Conservation (phyloP, 2,329 filamentous ascomycete species). For the Chaetoscypha palmicola region DNA sequence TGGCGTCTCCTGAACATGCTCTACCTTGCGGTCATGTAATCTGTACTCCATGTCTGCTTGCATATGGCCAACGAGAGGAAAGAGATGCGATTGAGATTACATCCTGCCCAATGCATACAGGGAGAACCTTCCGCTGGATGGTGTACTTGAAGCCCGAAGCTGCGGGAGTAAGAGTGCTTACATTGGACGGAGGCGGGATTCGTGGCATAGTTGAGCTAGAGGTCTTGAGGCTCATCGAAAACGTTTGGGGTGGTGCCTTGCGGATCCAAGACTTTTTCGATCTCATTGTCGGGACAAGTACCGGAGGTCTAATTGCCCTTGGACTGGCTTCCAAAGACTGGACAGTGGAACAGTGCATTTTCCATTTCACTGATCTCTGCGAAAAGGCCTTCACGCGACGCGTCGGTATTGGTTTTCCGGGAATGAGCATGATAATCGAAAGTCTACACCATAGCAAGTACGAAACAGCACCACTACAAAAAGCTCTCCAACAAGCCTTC, state of each 20-base stretch:
- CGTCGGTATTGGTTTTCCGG: slow-evolving; percentile 30
- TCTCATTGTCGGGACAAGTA: slow-evolving; percentile 13
- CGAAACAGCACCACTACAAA: slow-evolving; percentile 33
- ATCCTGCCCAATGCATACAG: slow-evolving; percentile 5
- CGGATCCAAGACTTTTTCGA: slow-evolving; percentile 13
- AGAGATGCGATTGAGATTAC: not conserved
- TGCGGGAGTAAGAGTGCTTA: slow-evolving; percentile 9
- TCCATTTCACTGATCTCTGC: slow-evolving; percentile 5
- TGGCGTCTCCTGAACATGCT: slow-evolving; percentile 8
- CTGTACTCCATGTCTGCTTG: slow-evolving; percentile 9
- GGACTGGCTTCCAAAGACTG: slow-evolving; percentile 6
- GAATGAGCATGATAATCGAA: slow-evolving; percentile 18
- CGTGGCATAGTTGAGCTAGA: slow-evolving; percentile 11
- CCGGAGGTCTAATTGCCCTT: slow-evolving; percentile 8
- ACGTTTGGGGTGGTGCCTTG: slow-evolving; percentile 2
- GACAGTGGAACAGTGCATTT: slow-evolving; percentile 6
- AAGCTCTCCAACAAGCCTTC: slow-evolving; percentile 31
- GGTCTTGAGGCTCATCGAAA: slow-evolving; percentile 6
- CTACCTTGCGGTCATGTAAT: slow-evolving; percentile 14
- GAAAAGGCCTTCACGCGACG: slow-evolving; percentile 28
- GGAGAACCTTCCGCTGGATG: not conserved
- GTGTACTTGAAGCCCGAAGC: slow-evolving; percentile 6
- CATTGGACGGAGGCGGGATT: slow-evolving; percentile 11
- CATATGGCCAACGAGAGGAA: slow-evolving; percentile 3
- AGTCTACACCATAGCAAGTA: slow-evolving; percentile 30